Percentiles rank a stretch among this genome's conserved stretches.
phyloP scores from a whole-genome alignment of 208 protist species.

The Trypanosoma avium region DNA sequence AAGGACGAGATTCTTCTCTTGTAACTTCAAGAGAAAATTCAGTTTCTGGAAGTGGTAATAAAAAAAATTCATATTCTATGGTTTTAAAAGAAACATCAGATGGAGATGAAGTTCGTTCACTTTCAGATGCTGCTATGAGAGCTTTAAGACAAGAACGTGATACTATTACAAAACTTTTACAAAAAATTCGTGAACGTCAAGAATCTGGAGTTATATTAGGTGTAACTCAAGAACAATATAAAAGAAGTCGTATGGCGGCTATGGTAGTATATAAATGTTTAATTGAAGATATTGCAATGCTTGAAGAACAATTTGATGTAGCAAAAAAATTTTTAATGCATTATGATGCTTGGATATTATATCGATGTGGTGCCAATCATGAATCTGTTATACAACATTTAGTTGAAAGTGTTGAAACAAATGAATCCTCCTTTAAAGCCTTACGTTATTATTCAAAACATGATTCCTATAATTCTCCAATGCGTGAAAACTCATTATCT shows the following conservation, averaged over 20 bases:
- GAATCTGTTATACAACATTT: constrained; percentile 55
- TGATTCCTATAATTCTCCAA: not conserved
- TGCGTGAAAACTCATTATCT: not conserved
- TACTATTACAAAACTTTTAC: constrained; percentile 58
- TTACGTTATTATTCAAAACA: not conserved
- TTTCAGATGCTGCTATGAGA: constrained; percentile 40
- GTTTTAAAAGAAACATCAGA: not conserved
- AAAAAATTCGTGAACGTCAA: constrained; percentile 57
- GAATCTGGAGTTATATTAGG: constrained; percentile 38
- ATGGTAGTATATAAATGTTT: constrained; percentile 79
- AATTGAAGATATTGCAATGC: constrained; percentile 72
- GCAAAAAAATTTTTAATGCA: constrained; percentile 50
- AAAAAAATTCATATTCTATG: not conserved
- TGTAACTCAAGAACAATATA: constrained; percentile 37
- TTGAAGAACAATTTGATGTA: constrained; percentile 50
- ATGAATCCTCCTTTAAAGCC: constrained; percentile 26
- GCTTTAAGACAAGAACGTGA: constrained; percentile 58
- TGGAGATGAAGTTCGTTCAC: constrained; percentile 15
- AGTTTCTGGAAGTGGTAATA: no score
- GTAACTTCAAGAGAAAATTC: not conserved
- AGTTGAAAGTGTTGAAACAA: constrained; percentile 30
- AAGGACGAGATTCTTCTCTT: constrained; percentile 1
- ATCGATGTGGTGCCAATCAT: constrained; percentile 52
- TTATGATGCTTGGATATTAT: constrained; percentile 74
- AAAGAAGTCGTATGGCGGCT: constrained; percentile 53